Percentiles rank a stretch among this genome's conserved stretches.
Evolutionary conservation across 768 basidiomycete genomes (phyloP).

Genomic region (Ramaria rubella): DNA sequence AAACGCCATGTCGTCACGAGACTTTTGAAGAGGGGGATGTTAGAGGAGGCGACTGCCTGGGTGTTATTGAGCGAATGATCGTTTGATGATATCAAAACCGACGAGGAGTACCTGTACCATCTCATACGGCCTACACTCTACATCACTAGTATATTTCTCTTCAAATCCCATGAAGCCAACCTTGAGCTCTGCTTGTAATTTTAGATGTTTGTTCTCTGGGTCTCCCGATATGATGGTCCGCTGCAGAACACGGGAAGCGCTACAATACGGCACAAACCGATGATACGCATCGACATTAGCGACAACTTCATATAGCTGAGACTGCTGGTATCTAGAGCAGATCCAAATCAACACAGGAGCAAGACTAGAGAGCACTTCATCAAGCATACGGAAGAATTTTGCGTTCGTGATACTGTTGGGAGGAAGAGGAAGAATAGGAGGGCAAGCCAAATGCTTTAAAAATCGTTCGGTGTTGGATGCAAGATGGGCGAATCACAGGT

Average conservation of each 20-base stretch:
- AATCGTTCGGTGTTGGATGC: background rate
- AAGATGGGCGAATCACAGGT: background rate
- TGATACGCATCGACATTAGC: conserved; percentile 84
- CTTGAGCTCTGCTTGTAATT: conserved; percentile 78
- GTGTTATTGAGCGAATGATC: conserved; percentile 5
- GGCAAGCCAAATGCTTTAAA: background rate
- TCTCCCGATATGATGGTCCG: conserved; percentile 14
- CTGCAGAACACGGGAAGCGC: conserved; percentile 56
- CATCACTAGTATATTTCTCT: conserved; percentile 82
- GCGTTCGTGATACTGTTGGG: conserved; percentile 70
- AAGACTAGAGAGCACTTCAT: background rate
- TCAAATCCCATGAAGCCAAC: conserved; percentile 83
- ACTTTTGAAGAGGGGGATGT: conserved; percentile 67
- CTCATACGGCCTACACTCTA: conserved; percentile 71
- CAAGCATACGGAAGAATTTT: conserved; percentile 80
- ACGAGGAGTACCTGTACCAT: conserved; percentile 59
- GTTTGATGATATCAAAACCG: background rate
- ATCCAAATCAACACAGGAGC: background rate
- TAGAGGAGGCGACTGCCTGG: conserved; percentile 66
- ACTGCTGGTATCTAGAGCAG: conserved; percentile 58
- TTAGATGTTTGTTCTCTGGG: conserved; percentile 29
- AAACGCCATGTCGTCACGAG: conserved; percentile 72
- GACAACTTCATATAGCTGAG: conserved; percentile 79
- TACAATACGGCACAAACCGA: conserved; percentile 86
- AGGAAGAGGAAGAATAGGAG: background rate